These are phyloP conservation scores for Stylonectria norvegica DNA, from an alignment of 2,329 filamentous ascomycete species.

Conservation along the genomic window DNA sequence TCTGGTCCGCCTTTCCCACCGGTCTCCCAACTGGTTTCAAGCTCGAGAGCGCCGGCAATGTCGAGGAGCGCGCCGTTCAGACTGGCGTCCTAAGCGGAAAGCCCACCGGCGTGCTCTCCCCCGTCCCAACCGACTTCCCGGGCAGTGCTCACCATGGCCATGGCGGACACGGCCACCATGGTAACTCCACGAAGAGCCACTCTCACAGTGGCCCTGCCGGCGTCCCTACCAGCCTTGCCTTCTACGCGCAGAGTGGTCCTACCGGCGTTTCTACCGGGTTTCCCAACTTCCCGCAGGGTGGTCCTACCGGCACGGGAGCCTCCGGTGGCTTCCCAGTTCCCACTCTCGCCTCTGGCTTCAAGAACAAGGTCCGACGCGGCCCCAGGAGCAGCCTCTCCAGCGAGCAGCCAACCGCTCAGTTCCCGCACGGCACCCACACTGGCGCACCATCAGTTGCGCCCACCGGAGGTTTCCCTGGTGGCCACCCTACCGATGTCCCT, in stretches of 20 bases:
- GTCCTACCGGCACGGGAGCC: slow-evolving; percentile 4
- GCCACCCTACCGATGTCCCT: no score
- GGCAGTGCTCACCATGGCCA: background rate
- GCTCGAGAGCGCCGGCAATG: no score
- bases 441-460: background rate
- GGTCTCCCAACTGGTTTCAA: slow-evolving; percentile 3
- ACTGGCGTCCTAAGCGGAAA: background rate
- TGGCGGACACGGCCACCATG: slow-evolving; percentile 2
- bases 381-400: background rate
- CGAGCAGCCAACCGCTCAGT: no score
- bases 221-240: slow-evolving; percentile 6
- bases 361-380: background rate
- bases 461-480: slow-evolving; percentile 2
- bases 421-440: background rate
- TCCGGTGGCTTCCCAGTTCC: background rate
- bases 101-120: background rate
- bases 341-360: background rate
- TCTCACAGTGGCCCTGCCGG: slow-evolving; percentile 2
- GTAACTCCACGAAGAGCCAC: background rate
- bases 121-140: background rate
- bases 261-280: slow-evolving; percentile 8
- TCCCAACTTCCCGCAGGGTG: slow-evolving; percentile 9
- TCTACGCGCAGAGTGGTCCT: slow-evolving; percentile 12
- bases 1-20: background rate
- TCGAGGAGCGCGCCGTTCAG: background rate